phyloP scores from a whole-genome alignment of 2,329 filamentous ascomycete species.

The Chaetothyriales sp. region DNA sequence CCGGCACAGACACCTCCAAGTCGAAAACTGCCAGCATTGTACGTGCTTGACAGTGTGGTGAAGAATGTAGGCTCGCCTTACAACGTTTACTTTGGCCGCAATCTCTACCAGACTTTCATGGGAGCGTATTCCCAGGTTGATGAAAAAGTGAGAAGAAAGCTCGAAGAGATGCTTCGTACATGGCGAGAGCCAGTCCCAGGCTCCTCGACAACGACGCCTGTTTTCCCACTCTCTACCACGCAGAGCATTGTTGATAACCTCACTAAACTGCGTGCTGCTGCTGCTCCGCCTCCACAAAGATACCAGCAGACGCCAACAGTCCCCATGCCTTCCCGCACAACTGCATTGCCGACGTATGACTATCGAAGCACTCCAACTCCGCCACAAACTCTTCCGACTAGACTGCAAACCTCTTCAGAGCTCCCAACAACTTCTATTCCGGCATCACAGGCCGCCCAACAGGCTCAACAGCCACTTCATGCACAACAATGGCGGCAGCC shows the following conservation, averaged over 20 bases:
- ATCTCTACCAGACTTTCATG: conserved; percentile 91
- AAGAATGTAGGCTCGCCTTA: conserved; percentile 98
- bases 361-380: conserved; percentile 17
- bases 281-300: conserved; percentile 25
- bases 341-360: conserved; percentile 35
- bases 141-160: conserved; percentile 63
- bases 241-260: conserved; percentile 86
- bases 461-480: background rate
- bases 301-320: conserved; percentile 39
- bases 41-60: conserved; percentile 93
- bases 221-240: conserved; percentile 77
- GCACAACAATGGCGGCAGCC: conserved; percentile 2
- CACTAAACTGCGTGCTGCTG: conserved; percentile 59
- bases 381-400: conserved; percentile 10
- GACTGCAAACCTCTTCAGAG: conserved; percentile 2
- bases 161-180: conserved; percentile 94
- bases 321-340: conserved; percentile 25
- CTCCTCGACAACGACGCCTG: conserved; percentile 78
- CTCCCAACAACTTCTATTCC: conserved; percentile 5
- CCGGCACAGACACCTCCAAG: conserved; percentile 57
- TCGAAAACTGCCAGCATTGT: conserved; percentile 88
- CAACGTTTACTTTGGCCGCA: conserved; percentile 82
- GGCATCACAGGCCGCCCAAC: background rate
- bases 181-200: conserved; percentile 96
- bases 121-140: conserved; percentile 87